Base-by-base conservation (phyloP, 2,329 filamentous ascomycete species). In the Paramyrothecium roridum region DNA sequence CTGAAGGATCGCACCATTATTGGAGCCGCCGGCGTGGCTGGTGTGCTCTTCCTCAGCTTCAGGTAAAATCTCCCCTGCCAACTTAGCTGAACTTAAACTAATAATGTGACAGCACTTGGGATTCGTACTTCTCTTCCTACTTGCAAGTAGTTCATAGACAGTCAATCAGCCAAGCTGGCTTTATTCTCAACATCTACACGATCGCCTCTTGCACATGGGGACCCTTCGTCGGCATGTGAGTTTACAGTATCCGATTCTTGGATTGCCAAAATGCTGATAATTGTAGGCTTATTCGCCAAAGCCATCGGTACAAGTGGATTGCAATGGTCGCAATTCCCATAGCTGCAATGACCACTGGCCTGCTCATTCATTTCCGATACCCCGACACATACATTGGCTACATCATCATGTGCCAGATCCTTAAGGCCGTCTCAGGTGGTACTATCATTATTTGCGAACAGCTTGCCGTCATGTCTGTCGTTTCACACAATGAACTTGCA, bases 71-170 rank as follows among this genome's bases (percentile, higher is more conserved):
- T 80, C 85, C 0, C 77, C 75, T 0, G 77, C 81, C 26, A 80
- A 80, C 11, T 81, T 88, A 64, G 75, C 89, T n/a, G 81, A 78
- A 0, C 82, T 77, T 65, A 62, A 71, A 48, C 69, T 85, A 53
- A 71, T 84, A 61, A 70, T 70, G 10, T 17, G 73, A 80, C 58
- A 76, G 75, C 26, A 82, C 79, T 57, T 79, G 78, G 76, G 76
- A 78, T 60, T 72, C 72, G 40, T 83, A 80, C 67, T 78, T 78
- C 55, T 70, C 72, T 20, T 80, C 78, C 8, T 83, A 82, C 50
- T 66, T 87, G 2, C 73, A 81, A 59, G 78, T 81, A 4, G 74
- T 86, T 53, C 76, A 79, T 61, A 72, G 74, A 52, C 73, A 81
- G 52, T 70, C 71, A 56, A 67, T 81, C 20, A 74, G 77, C 23